Evolutionary conservation across 176 grass and related monocot genomes (phyloP).

Genomic region (Phoenix roebelenii): DNA sequence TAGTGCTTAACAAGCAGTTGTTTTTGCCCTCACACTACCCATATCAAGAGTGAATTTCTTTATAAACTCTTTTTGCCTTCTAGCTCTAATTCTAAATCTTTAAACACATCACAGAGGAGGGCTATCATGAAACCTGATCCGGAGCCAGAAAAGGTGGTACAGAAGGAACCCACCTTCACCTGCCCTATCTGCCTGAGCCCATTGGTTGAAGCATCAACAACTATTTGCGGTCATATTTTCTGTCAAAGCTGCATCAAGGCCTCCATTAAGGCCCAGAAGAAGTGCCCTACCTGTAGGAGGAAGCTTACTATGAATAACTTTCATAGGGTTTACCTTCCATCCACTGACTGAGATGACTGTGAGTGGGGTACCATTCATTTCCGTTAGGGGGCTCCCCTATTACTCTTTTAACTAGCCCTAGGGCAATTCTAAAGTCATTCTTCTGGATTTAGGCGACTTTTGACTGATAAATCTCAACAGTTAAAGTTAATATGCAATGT

Average conservation of each 20-base stretch:
- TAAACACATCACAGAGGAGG: no score
- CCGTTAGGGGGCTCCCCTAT: not conserved
- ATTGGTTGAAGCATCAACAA: constrained; percentile 56
- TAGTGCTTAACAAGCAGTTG: no score
- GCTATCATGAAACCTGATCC: constrained; percentile 13
- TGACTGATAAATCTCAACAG: no score
- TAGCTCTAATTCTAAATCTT: no score
- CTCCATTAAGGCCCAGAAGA: constrained; percentile 49
- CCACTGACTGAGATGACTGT: constrained; percentile 26
- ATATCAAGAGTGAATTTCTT: no score
- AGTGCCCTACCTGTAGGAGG: constrained; percentile 76
- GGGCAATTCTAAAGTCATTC: no score
- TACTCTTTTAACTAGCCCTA: no score
- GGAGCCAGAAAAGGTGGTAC: constrained; percentile 28
- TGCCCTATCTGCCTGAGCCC: constrained; percentile 70
- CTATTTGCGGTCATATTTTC: constrained; percentile 88
- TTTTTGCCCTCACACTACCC: no score
- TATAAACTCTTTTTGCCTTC: no score
- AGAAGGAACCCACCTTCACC: constrained; percentile 53
- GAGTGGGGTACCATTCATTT: not conserved
- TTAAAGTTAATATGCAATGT: no score
- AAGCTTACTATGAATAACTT: constrained; percentile 40
- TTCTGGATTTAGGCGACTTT: no score
- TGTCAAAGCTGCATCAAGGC: constrained; percentile 59
- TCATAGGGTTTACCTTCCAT: constrained; percentile 78